Conservation (phyloP, 345 rosid species). For the Cardiospermum halicacabum region DNA sequence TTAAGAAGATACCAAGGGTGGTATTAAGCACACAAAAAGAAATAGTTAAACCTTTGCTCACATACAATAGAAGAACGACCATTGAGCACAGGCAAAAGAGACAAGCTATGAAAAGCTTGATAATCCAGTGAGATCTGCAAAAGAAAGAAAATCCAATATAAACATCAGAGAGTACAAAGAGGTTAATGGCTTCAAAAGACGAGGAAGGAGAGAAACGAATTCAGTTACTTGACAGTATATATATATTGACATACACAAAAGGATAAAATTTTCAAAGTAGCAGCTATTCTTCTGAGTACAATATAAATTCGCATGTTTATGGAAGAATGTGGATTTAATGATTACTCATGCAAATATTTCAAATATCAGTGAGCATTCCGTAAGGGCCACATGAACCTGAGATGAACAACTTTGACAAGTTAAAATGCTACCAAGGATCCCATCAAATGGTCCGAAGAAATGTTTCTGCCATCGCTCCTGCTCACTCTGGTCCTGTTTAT, state of each 20-base stretch:
- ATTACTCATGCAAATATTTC: background rate
- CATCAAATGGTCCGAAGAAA: conserved; percentile 87
- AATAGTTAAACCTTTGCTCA: conserved; percentile 44
- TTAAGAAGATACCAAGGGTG: background rate
- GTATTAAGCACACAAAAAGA: conserved; percentile 10
- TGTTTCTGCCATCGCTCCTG: conserved; percentile 74
- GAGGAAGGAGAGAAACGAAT: background rate
- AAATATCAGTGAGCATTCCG: conserved; percentile 6
- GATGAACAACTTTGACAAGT: conserved; percentile 70
- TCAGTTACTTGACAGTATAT: background rate
- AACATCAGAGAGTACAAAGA: background rate
- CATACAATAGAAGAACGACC: conserved; percentile 66
- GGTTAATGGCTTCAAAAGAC: background rate
- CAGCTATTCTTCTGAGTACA: background rate
- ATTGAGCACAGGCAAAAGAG: conserved; percentile 54
- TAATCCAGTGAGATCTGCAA: conserved; percentile 80
- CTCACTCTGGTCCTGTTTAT: conserved; percentile 34
- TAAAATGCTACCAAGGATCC: conserved; percentile 64
- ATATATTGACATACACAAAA: background rate
- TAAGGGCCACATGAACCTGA: conserved; percentile 45
- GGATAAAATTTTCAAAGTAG: background rate
- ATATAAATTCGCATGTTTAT: background rate
- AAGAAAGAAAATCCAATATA: conserved; percentile 1
- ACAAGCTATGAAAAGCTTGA: conserved; percentile 79
- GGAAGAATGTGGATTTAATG: background rate